Base-by-base conservation (phyloP, 2,329 filamentous ascomycete genomes). In the Chrysosporium keratinophilum region DNA sequence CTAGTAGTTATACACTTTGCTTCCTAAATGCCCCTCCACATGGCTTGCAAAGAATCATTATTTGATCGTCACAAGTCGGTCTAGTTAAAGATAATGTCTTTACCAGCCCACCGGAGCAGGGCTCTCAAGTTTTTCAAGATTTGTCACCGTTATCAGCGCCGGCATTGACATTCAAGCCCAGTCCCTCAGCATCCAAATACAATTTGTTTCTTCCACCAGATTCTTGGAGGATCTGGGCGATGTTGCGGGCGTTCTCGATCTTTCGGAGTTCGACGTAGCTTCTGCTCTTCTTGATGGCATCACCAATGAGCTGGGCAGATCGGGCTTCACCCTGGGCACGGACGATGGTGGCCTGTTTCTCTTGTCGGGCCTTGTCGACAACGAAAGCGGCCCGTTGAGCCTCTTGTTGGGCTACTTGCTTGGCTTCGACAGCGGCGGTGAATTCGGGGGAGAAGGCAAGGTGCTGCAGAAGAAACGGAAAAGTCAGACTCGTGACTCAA, bases 221-320 rank as follows among this genome's bases (percentile, higher is more conserved):
- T 71, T 94, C 88, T 72, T 96, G 88, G 64, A 98, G 71, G 62
- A 95, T 84, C 62, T 78, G 72, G n/a, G 93, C 93, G 71, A 98
- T 95, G 54, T 82, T 79, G 61, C 88, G 81, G 5, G 93, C 93
- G 66, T 96, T 98, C 77, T 98, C 93, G 65, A 98, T 95, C 79
- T 95, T 93, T 75, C 94, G 88, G 68, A 98, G 81, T 74, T 97
- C 93, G 59, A 98, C 82, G 71, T 98, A 98, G 60, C 88, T 86
- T 75, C 90, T 86, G 77, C 81, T 94, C 85, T 97, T 98, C 87
- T 97, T 98, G 83, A 98, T 95, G 58, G 93, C 93, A 51, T 98
- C 93, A 73, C 93, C 93, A 66, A 98, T 96, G 60, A 98, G 84
- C 75, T 98, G 90, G 45, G 93, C 93, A 39, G 93, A 97, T 61